A percentile compares a stretch with the other conserved stretches of the same genome.
These are phyloP conservation scores for Pseudohyphozyma bogoriensis DNA, from an alignment of 768 basidiomycete genomes.

Conservation along the genomic window DNA sequence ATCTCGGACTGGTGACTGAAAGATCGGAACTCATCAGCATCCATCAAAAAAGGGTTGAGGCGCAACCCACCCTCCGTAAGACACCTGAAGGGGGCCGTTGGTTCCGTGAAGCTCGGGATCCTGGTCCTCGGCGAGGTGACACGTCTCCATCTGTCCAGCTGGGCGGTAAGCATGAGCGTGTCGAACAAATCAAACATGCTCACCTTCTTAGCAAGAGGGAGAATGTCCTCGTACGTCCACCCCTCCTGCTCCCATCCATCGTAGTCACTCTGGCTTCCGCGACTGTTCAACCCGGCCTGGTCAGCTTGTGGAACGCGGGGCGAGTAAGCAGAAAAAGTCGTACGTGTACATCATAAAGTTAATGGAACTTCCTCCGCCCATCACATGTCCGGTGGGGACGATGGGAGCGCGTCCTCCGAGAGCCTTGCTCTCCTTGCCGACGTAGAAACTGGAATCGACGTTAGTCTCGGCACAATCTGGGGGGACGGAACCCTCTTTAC, in stretches of 20 bases:
- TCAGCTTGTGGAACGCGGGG: too few relatives aligned
- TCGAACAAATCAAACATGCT: conserved; percentile 51
- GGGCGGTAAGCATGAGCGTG: neutral
- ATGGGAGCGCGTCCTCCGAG: conserved; percentile 56
- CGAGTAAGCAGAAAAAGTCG: conserved; percentile 62
- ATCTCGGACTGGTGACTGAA: neutral
- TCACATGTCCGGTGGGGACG: conserved; percentile 59
- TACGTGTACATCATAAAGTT: neutral
- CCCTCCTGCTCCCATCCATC: conserved; percentile 61
- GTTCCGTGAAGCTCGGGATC: conserved; percentile 51
- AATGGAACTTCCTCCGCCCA: conserved; percentile 35
- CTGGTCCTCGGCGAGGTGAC: neutral
- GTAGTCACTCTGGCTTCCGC: neutral
- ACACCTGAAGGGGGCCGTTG: conserved; percentile 62
- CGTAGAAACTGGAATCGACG: conserved; percentile 52
- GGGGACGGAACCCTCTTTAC: too few relatives aligned
- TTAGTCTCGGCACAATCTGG: too few relatives aligned
- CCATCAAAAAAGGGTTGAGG: neutral
- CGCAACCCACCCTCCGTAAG: conserved; percentile 44
- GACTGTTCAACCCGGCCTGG: too few relatives aligned
- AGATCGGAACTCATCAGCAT: neutral
- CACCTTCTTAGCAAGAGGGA: conserved; percentile 63
- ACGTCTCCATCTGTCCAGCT: neutral
- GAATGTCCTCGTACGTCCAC: conserved; percentile 44
- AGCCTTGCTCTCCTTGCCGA: conserved; percentile 48